phyloP scores from a whole-genome alignment of 192 early-diverging fungal genomes.

The Spizellomyces punctatus region DNA sequence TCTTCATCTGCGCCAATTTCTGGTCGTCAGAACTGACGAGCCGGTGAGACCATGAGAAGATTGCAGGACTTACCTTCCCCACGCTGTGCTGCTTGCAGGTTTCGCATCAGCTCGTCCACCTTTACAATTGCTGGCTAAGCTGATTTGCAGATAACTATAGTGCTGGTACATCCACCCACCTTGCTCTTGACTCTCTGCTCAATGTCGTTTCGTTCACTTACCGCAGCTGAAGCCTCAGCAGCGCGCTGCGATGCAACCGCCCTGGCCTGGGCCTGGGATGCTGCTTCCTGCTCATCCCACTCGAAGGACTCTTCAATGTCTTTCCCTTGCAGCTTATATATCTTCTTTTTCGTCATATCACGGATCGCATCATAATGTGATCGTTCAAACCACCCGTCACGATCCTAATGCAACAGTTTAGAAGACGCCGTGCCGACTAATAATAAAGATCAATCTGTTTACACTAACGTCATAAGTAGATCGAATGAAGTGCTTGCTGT shows the following conservation, averaged over 20 bases:
- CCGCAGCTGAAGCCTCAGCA: too few relatives aligned
- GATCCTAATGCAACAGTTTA: conserved; percentile 15
- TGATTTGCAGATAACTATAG: too few relatives aligned
- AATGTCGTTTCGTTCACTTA: background rate
- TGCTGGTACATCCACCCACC: background rate
- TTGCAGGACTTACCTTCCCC: background rate
- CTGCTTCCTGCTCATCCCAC: conserved; percentile 14
- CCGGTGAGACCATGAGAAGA: background rate
- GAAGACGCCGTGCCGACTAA: background rate
- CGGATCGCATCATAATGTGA: conserved; percentile 23
- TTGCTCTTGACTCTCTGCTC: conserved; percentile 28
- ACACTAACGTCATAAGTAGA: conserved; percentile 29
- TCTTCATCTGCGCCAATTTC: background rate
- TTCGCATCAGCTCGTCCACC: conserved; percentile 33
- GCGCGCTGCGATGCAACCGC: background rate
- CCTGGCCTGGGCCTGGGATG: background rate
- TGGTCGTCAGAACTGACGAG: background rate
- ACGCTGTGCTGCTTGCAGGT: conserved; percentile 16
- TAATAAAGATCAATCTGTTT: background rate
- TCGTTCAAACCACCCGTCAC: conserved; percentile 44
- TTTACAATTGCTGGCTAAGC: background rate
- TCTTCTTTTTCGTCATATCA: conserved; percentile 40
- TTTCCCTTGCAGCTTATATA: conserved; percentile 23
- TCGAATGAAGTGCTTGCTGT: conserved; percentile 25
- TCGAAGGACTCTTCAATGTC: conserved; percentile 10